Evolutionary conservation across 2,329 filamentous ascomycete species (phyloP), one percentile per base, ranked within the genome.

Genomic region (Tolypocladium ovalisporum): DNA sequence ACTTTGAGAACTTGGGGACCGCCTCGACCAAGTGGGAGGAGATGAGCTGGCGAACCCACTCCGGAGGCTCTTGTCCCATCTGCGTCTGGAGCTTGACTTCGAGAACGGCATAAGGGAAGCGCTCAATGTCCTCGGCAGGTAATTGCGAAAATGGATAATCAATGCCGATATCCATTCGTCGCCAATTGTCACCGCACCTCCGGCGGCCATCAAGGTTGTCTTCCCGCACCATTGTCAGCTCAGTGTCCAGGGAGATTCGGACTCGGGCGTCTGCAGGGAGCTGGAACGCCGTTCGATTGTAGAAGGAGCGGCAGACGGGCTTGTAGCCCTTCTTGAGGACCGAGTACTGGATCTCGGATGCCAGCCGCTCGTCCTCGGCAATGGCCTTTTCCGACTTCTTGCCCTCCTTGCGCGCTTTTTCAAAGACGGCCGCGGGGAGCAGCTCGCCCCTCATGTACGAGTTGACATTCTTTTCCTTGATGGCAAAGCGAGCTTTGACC

Each of bases 1-100:
- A 99, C 75, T 99, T 99, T 68, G 91, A 97, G 74, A 97, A 99
- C 70, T 99, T 99, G 61, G 94, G 94, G 2, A 99, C 92, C n/a
- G 94, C 92, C 75, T 99, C 94, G 2, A 99, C 94, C 19, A 99
- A 80, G 75, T 99, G 94, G 61, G 91, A 96, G 15, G 90, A 82
- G 51, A 91, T 96, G 55, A 99, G 81, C 68, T 97, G 90, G 27
- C 91, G 87, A 65, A 99, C 93, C 94, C 94, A 99, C 68, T 95
- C 89, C 0, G 94, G 94, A 17, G 94, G 90, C 68, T 97, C 91
- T 71, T 97, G 92, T 42, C 94, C 94, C 57, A 89, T 85, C 71
- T 97, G 93, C 1, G 94, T 99, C 74, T 99, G 94, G 24, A 99
- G 82, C 77, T 99, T 99, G 62, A 99, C 94, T 73, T 99, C 94